phyloP scores from a whole-genome alignment of 306 rosid genomes.

The Lithocarpus polystachyus region DNA sequence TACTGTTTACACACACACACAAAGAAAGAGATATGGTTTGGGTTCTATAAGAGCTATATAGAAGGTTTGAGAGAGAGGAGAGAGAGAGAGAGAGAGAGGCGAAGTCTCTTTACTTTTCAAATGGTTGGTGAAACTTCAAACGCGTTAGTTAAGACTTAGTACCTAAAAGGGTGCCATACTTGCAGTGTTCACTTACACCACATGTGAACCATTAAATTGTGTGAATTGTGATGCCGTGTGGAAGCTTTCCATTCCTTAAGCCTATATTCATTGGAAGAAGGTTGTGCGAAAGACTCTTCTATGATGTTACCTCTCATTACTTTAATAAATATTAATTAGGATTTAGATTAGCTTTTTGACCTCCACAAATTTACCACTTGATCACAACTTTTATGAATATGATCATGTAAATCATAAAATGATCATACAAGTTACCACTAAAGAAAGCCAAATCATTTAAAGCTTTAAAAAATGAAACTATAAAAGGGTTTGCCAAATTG shows the following conservation, averaged over 20 bases:
- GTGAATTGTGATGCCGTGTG: conserved; percentile 9
- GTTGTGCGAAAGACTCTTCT: not conserved
- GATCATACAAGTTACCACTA: not conserved
- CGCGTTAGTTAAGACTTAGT: conserved; percentile 42
- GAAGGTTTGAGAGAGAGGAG: not conserved
- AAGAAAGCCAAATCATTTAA: not conserved
- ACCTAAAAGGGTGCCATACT: conserved; percentile 10
- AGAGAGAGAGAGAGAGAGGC: not conserved
- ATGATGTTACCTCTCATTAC: not conserved
- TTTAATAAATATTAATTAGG: not conserved
- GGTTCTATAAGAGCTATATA: not conserved
- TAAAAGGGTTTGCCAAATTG: too few species aligned
- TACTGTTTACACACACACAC: not conserved
- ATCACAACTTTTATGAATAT: too few species aligned
- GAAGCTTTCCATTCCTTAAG: not conserved
- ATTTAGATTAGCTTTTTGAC: not conserved
- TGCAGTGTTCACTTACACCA: conserved; percentile 31
- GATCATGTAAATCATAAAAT: too few species aligned
- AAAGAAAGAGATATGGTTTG: not conserved
- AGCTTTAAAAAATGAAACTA: not conserved
- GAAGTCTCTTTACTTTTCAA: conserved; percentile 13
- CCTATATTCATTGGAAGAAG: not conserved
- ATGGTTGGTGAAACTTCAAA: conserved; percentile 36
- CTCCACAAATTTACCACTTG: too few species aligned
- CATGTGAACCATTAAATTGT: conserved; percentile 19